A percentile compares a stretch with the other conserved stretches of the same genome.
Evolutionary conservation across 768 basidiomycete species (phyloP).

Genomic region (Naganishia onofrii): DNA sequence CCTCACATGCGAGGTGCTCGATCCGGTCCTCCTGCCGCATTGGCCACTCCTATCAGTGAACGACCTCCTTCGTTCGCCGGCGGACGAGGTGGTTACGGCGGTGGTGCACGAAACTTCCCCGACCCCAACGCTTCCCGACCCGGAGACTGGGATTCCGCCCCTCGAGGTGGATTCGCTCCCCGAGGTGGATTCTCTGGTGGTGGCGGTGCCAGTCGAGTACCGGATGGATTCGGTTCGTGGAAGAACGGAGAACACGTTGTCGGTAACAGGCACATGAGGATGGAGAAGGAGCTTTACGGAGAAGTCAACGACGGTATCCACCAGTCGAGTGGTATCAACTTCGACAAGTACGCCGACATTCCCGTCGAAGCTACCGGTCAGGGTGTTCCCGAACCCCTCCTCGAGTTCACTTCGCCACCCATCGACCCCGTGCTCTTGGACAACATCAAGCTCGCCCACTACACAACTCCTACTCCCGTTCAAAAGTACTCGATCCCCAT

Average conservation of each 20-base stretch:
- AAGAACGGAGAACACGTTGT: slow-evolving; percentile 80
- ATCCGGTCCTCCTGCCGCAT: slow-evolving; percentile 34
- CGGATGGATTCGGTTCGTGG: slow-evolving; percentile 68
- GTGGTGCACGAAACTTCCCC: slow-evolving; percentile 36
- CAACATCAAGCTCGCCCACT: slow-evolving; percentile 89
- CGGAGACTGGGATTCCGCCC: slow-evolving; percentile 20
- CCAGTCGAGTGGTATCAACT: slow-evolving; percentile 97
- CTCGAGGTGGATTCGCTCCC: slow-evolving; percentile 29
- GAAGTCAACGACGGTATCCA: slow-evolving; percentile 65
- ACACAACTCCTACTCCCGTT: slow-evolving; percentile 93
- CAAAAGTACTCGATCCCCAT: slow-evolving; percentile 99
- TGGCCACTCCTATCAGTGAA: slow-evolving; percentile 37
- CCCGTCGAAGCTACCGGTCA: slow-evolving; percentile 97
- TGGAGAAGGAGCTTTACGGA: slow-evolving; percentile 96
- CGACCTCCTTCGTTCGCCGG: slow-evolving; percentile 29
- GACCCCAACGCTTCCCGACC: slow-evolving; percentile 29
- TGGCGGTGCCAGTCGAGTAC: slow-evolving; percentile 34
- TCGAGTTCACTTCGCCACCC: slow-evolving; percentile 78
- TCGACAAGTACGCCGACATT: slow-evolving; percentile 99
- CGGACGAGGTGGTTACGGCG: slow-evolving; percentile 43
- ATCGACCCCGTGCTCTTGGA: slow-evolving; percentile 90
- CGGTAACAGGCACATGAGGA: slow-evolving; percentile 77
- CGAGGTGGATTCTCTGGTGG: slow-evolving; percentile 42
- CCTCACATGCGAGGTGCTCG: slow-evolving; percentile 48
- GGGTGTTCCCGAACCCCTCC: slow-evolving; percentile 93